These are phyloP conservation scores for Fistulina hepatica DNA, from an alignment of 1,284 basidiomycete genomes.

Conservation along the genomic window DNA sequence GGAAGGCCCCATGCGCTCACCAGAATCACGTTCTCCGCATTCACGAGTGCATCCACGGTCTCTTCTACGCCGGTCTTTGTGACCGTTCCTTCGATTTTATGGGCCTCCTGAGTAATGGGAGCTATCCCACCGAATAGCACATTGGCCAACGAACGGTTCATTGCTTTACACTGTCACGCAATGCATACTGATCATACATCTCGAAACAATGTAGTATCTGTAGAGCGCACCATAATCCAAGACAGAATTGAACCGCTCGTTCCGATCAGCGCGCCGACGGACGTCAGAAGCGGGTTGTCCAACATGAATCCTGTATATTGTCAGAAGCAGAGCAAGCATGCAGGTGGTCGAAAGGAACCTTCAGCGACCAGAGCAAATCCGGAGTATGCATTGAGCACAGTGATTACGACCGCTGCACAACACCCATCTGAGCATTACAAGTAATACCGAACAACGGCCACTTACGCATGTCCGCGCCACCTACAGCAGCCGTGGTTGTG, in stretches of 20 bases:
- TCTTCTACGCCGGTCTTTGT: slow-evolving; percentile 71
- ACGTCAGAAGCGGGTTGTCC: slow-evolving; percentile 72
- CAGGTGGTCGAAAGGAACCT: slow-evolving; percentile 29
- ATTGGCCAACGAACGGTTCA: slow-evolving; percentile 74
- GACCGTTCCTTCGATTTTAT: slow-evolving; percentile 72
- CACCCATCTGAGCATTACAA: slow-evolving; percentile 6
- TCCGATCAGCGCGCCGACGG: slow-evolving; percentile 73
- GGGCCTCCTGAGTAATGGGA: slow-evolving; percentile 39
- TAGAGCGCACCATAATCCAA: slow-evolving; percentile 68
- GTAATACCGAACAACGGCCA: slow-evolving; percentile 12
- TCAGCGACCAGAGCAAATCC: slow-evolving; percentile 91
- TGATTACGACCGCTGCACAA: slow-evolving; percentile 75
- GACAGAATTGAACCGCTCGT: slow-evolving; percentile 83
- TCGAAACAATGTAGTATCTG: slow-evolving; percentile 6
- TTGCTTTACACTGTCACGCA: slow-evolving; percentile 62
- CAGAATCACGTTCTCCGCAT: slow-evolving; percentile 76
- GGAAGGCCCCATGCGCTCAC: slow-evolving; percentile 26
- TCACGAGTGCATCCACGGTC: slow-evolving; percentile 61
- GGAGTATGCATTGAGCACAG: slow-evolving; percentile 80
- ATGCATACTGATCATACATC: slow-evolving; percentile 8
- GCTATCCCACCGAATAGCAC: slow-evolving; percentile 75
- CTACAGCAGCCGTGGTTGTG: slow-evolving; percentile 78
- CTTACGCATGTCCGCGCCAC: slow-evolving; percentile 84
- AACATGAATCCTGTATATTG: slow-evolving; percentile 63
- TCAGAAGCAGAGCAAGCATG: background rate